Conservation (phyloP, 768 basidiomycete species). For the Coprinopsis marcescibilis region DNA sequence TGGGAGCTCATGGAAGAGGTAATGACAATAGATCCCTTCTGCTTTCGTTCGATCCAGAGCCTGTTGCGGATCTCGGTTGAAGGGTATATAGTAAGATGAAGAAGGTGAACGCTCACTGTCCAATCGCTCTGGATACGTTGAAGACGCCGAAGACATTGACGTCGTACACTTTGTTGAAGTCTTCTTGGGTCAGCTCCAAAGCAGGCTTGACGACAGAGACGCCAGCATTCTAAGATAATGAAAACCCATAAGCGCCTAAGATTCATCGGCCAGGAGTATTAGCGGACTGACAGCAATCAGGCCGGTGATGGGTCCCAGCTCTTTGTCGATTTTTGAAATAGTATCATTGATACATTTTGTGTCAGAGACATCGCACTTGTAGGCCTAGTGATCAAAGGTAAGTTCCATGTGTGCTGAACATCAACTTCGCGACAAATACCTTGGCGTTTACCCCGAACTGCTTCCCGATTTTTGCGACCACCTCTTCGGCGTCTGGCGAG, state of each 20-base stretch:
- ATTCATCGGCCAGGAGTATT: too few species aligned
- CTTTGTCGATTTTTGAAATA: conserved; percentile 42
- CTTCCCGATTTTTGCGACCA: conserved; percentile 40
- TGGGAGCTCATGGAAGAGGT: conserved; percentile 63
- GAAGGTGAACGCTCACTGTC: conserved; percentile 32
- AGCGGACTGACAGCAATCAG: conserved; percentile 53
- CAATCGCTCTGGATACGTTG: conserved; percentile 54
- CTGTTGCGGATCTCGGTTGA: conserved; percentile 19
- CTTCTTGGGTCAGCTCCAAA: conserved; percentile 45
- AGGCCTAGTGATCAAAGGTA: conserved; percentile 36
- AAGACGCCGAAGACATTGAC: conserved; percentile 66
- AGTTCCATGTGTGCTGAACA: neutral
- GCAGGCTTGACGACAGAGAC: conserved; percentile 60
- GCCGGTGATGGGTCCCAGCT: conserved; percentile 44
- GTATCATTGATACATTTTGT: conserved; percentile 35
- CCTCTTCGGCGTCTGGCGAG: conserved; percentile 41
- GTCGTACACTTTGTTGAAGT: conserved; percentile 49
- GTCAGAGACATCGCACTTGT: conserved; percentile 55
- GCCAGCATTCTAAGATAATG: conserved; percentile 46
- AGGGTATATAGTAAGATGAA: too few species aligned
- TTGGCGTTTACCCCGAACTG: conserved; percentile 38
- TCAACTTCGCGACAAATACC: conserved; percentile 21
- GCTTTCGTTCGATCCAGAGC: conserved; percentile 35
- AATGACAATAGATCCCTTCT: conserved; percentile 53
- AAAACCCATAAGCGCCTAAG: too few species aligned